Conservation (phyloP, 148 eudicot species). For the Silene uniflora region DNA sequence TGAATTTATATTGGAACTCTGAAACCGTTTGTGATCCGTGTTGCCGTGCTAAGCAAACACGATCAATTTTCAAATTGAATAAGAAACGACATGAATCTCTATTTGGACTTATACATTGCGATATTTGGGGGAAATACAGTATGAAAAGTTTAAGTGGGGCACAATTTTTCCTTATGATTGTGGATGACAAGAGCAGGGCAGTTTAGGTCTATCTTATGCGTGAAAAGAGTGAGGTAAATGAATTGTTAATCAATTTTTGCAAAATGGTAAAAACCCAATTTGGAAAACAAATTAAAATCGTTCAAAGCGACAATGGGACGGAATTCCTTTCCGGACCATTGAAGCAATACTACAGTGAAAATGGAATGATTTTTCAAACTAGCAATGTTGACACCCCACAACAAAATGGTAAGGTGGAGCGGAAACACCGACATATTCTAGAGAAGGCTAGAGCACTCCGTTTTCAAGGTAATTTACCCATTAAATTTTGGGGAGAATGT, state of each 20-base stretch:
- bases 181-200: background rate
- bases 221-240: background rate
- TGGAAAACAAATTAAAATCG: background rate
- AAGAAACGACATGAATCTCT: too few species aligned
- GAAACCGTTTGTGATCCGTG: too few species aligned
- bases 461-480: background rate
- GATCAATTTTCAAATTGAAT: too few species aligned
- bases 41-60: too few species aligned
- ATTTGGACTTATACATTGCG: too few species aligned
- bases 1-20: too few species aligned
- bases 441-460: too few species aligned
- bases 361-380: background rate
- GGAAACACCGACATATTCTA: background rate
- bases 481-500: too few species aligned
- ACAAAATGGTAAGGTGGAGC: background rate
- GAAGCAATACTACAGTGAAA: background rate
- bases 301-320: background rate
- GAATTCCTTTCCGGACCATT: background rate
- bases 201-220: background rate
- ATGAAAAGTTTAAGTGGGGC: background rate
- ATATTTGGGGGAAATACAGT: too few species aligned
- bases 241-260: background rate
- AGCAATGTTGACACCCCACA: background rate
- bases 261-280: background rate
- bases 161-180: background rate